A percentile compares a stretch with the other conserved stretches of the same genome.
These are phyloP conservation scores for Penicillium sumatraense DNA, from an alignment of 2,329 filamentous ascomycete genomes.

Conservation along the genomic window DNA sequence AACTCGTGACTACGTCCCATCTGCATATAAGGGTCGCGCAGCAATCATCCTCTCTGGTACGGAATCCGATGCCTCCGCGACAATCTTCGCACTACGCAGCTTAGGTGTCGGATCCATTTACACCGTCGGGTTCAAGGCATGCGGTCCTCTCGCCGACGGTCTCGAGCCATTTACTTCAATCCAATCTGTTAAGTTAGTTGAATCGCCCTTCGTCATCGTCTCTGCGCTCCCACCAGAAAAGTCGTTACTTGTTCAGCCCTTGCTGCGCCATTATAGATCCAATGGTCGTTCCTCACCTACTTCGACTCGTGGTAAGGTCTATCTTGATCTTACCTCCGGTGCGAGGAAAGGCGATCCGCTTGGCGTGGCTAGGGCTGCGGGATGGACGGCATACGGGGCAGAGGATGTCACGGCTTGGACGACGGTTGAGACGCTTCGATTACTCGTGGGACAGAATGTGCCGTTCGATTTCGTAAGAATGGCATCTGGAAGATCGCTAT, in stretches of 20 bases:
- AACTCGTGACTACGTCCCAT: conserved; percentile 80
- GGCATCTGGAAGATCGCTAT: conserved; percentile 64
- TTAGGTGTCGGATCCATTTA: conserved; percentile 79
- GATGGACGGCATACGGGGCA: conserved; percentile 78
- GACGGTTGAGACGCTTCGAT: conserved; percentile 76
- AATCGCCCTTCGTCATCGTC: conserved; percentile 80
- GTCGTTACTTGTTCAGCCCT: conserved; percentile 75
- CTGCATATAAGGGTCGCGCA: conserved; percentile 75
- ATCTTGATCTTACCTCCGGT: conserved; percentile 76
- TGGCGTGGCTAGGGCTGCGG: conserved; percentile 71
- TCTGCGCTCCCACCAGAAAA: conserved; percentile 80
- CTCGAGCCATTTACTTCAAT: conserved; percentile 70
- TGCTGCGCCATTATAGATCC: conserved; percentile 71
- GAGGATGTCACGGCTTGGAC: conserved; percentile 83
- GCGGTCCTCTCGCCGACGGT: conserved; percentile 62
- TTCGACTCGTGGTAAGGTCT: conserved; percentile 65
- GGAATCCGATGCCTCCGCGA: conserved; percentile 75
- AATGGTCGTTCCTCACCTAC: conserved; percentile 44
- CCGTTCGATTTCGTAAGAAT: conserved; percentile 85
- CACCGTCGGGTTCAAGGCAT: conserved; percentile 77
- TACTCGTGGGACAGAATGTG: conserved; percentile 84
- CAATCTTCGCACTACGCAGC: conserved; percentile 77
- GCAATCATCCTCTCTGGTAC: conserved; percentile 76
- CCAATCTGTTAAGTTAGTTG: conserved; percentile 78
- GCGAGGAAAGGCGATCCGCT: conserved; percentile 71